Conservation (phyloP, 306 rosid genomes). For the Vigna trinervia region DNA sequence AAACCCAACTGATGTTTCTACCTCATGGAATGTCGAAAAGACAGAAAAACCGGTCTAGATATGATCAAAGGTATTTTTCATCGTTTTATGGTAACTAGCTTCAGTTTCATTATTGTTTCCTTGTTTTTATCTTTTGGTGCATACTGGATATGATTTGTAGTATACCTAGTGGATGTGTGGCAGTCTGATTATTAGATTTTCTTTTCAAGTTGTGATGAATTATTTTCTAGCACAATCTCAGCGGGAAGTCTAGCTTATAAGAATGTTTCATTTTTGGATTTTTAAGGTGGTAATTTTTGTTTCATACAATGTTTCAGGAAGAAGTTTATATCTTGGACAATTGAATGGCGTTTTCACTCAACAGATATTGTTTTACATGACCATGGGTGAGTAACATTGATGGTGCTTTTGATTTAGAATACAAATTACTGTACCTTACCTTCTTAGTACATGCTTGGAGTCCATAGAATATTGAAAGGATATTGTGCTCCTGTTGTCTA, state of each 20-base stretch:
- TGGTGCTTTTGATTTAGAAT: not conserved
- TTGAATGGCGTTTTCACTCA: slow-evolving; percentile 84
- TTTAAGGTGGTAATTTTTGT: slow-evolving; percentile 17
- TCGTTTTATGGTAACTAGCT: slow-evolving; percentile 20
- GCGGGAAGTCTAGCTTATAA: not conserved
- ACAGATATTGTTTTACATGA: slow-evolving; percentile 65
- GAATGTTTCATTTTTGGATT: slow-evolving; percentile 29
- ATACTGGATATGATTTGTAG: not conserved
- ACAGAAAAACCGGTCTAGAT: slow-evolving; percentile 75
- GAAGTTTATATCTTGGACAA: slow-evolving; percentile 84
- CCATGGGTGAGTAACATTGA: slow-evolving; percentile 71
- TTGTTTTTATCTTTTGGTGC: slow-evolving; percentile 10
- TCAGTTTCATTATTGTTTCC: not conserved
- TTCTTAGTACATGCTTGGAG: slow-evolving; percentile 23
- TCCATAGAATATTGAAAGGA: slow-evolving; percentile 28
- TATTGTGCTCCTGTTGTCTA: slow-evolving; percentile 48
- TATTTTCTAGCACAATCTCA: not conserved
- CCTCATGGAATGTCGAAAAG: slow-evolving; percentile 82
- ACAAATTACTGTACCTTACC: slow-evolving; percentile 5
- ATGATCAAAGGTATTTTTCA: slow-evolving; percentile 65
- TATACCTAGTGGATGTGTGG: slow-evolving; percentile 1
- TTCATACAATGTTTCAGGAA: slow-evolving; percentile 59
- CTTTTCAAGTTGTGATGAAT: not conserved
- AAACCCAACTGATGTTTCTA: slow-evolving; percentile 71
- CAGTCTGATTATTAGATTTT: not conserved